Percentiles rank a stretch among this genome's conserved stretches.
Evolutionary conservation across 1,284 basidiomycete genomes (phyloP).

Genomic region (Schizophyllum amplum): DNA sequence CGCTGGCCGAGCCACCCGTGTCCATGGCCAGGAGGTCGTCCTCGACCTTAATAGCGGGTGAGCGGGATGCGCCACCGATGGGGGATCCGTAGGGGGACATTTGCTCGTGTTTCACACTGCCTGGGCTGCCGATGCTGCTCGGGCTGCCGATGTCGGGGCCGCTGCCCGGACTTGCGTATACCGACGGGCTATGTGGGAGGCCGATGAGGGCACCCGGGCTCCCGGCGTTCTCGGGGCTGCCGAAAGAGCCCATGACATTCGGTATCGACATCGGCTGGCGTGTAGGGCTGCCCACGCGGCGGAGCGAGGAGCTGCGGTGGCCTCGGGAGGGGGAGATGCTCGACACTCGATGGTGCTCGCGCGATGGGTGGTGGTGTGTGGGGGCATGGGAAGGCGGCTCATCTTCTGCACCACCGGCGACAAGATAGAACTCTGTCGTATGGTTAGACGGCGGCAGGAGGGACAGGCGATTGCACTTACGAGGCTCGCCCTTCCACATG

Average conservation of each 20-base stretch:
- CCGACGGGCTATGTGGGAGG: not conserved
- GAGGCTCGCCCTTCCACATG: constrained; percentile 78
- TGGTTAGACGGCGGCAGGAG: constrained; percentile 11
- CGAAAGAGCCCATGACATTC: not conserved
- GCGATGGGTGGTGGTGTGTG: not conserved
- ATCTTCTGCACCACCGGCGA: constrained; percentile 49
- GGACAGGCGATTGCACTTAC: constrained; percentile 26
- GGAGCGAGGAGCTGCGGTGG: not conserved
- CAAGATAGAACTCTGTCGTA: constrained; percentile 40
- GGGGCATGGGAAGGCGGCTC: not conserved
- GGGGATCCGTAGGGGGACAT: not conserved
- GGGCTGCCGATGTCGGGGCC: not conserved
- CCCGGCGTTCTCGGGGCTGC: not conserved
- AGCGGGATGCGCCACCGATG: not conserved
- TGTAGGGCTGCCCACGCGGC: not conserved
- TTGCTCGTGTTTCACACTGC: not conserved
- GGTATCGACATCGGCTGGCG: not conserved
- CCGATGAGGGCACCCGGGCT: not conserved
- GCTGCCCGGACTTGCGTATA: not conserved
- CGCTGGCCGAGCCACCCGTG: not conserved
- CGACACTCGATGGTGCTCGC: not conserved
- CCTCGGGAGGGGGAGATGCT: not conserved
- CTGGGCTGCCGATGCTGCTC: not conserved
- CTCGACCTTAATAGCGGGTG: not conserved
- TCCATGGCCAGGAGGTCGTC: not conserved